These are phyloP conservation scores for Yamagishiella unicocca DNA, from an alignment of 139 green algal species.

Conservation along the genomic window DNA sequence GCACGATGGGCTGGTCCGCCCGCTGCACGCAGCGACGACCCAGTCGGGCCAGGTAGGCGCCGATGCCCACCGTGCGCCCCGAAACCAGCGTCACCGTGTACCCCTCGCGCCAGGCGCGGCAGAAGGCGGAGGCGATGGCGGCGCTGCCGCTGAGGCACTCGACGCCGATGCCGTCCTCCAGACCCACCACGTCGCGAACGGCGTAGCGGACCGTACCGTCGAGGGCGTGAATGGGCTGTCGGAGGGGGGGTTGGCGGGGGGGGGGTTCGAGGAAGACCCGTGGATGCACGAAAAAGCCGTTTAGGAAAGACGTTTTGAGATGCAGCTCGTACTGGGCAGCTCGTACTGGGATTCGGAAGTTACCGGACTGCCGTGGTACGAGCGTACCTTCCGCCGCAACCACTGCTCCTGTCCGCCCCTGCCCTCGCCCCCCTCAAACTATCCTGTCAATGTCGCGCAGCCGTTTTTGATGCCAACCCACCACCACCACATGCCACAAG, in stretches of 20 bases:
- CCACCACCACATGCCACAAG: background rate
- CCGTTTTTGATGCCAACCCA: no score
- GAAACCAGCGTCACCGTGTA: constrained; percentile 96
- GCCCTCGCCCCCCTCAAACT: no score
- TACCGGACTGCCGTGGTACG: no score
- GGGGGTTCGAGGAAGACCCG: no score
- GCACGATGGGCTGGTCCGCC: constrained; percentile 97
- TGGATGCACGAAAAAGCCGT: no score
- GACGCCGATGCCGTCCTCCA: constrained; percentile 96
- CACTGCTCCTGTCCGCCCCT: no score
- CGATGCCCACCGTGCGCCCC: constrained; percentile 97
- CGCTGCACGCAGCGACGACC: constrained; percentile 92
- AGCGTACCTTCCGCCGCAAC: no score
- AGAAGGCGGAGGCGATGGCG: constrained; percentile 90
- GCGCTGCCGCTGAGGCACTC: constrained; percentile 97
- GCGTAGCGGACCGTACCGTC: constrained; percentile 62
- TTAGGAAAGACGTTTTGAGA: no score
- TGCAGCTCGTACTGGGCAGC: no score
- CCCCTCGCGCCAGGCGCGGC: constrained; percentile 74
- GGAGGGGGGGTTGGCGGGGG: background rate
- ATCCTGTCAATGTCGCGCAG: no score
- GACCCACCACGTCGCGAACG: constrained; percentile 92
- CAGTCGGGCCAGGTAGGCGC: constrained; percentile 97
- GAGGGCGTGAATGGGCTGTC: constrained; percentile 15
- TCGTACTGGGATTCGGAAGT: no score